Evolutionary conservation across 73 alveolate species (phyloP), one percentile per base, ranked within the genome.

Genomic region (Symbiodinium natans): DNA sequence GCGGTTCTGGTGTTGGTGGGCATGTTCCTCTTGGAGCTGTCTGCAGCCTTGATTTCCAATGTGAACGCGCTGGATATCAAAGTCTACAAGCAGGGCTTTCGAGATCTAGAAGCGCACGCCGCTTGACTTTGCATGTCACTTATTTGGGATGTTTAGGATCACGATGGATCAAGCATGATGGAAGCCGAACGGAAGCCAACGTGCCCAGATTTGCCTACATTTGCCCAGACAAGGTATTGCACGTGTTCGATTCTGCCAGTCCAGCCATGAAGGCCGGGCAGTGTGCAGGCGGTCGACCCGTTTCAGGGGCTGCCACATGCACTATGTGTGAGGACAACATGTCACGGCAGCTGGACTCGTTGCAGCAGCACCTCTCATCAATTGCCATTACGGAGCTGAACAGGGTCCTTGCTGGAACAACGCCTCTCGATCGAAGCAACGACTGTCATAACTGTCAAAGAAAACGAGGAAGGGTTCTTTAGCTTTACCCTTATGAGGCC

Each of bases 31-130:
- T 36, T 63, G 9, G 21, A 63, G 33, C 36, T 63, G 9, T 27
- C 80, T 29, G 80, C 21, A 63, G 19, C 80, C 38, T 63, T 63
- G 80, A 27, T 63, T 36, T 13, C 33, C 33, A 63, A 36, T 29
- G 80, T 63, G 38, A 63, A 63, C 80, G 80, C 80, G 36, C 33
- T 86, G 94, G 19, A 86, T 41, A 23, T 86, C 39, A 11, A 56
- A 8, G 71, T 80, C 21, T 86, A 86, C 40, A 41, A 86, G 83
- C 25, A 86, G 29, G 94, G 94, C 84, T 86, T 54, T 63, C 71
- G 56, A 25, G 68, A 86, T 33, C 56, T 86, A 48, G 94, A 86
- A 36, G 40, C 9, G 38, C 10, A 33, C 10, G 93, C 38, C 4
- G 80, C 80, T 63, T 29, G 80, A 63, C 80, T 63, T 8, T 13